Base-by-base conservation (phyloP, 2,329 filamentous ascomycete species). In the Paramyrothecium sp. region DNA sequence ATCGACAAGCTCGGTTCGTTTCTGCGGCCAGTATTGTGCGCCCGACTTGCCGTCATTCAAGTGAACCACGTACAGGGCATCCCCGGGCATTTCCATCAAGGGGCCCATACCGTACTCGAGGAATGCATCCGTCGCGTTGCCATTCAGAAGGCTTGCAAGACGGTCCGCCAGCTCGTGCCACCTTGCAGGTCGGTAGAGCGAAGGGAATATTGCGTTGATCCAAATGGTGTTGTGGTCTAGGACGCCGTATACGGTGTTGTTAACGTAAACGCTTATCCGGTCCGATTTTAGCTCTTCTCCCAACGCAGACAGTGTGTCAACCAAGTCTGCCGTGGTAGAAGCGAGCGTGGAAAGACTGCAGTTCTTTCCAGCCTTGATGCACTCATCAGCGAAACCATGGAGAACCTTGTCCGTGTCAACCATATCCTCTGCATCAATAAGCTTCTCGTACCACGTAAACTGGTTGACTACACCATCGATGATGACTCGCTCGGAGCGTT, bases 241-340 rank as follows among this genome's bases (percentile, higher is more conserved):
- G 71, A 23, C 58, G 0, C 76, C 77, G 30, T 77, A 75, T 3
- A 71, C 62, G 1, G 70, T 71, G 38, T 67, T 70, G 63, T 80
- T 76, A 54, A 81, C 58, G 53, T 80, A 79, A 13, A 78, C 73
- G 2, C 64, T 64, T 22, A 79, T 58, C 0, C 78, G 78, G 7
- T 78, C 67, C 4, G 71, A 62, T 23, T 67, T 64, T 3, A 82
- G 65, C 2, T 66, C 60, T 0, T 66, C 58, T 1, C 75, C 61
- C 3, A 76, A 69, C 0, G 56, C 44, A 2, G 73, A 55, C 1
- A 81, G 64, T 26, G 69, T 68, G 1, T 63, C 57, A n/a, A 64
- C 60, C 11, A 79, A 64, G 4, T 66, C 69, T 30, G 76, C 68
- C 48, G 70, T 72, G 1, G 77, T 51, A 20, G 16, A 60, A 11